Evolutionary conservation across 345 rosid genomes (phyloP).

Genomic region (Physaria fendleri): DNA sequence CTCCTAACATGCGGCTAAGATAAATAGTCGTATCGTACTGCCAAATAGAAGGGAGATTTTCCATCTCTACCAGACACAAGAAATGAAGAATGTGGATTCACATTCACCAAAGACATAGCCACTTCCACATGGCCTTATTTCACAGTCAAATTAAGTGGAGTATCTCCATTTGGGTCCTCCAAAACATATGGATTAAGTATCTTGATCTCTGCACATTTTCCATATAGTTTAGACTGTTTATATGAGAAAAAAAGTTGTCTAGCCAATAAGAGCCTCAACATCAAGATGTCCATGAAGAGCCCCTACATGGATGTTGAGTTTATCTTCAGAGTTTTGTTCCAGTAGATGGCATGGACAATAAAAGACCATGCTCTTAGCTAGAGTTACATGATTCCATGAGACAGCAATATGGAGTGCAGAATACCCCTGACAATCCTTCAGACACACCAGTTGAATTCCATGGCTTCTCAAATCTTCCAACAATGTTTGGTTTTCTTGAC

Average conservation of each 20-base stretch:
- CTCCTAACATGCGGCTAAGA: no score
- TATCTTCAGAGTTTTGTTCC: background rate
- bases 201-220: background rate
- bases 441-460: background rate
- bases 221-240: no score
- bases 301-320: slow-evolving; percentile 9
- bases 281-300: background rate
- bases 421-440: background rate
- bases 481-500: background rate
- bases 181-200: background rate
- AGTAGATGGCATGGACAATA: background rate
- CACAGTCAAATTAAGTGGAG: slow-evolving; percentile 24
- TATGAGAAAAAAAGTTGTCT: background rate
- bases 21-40: no score
- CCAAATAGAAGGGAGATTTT: no score
- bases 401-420: background rate
- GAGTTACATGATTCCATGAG: background rate
- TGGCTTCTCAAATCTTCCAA: background rate
- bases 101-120: no score
- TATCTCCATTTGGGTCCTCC: slow-evolving; percentile 11
- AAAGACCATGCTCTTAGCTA: background rate
- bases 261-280: background rate
- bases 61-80: no score
- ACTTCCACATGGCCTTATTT: background rate
- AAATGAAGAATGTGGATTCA: no score